Evolutionary conservation across 2,329 filamentous ascomycete species (phyloP), one percentile per base, ranked within the genome.

Genomic region (Sporothrix protearum): DNA sequence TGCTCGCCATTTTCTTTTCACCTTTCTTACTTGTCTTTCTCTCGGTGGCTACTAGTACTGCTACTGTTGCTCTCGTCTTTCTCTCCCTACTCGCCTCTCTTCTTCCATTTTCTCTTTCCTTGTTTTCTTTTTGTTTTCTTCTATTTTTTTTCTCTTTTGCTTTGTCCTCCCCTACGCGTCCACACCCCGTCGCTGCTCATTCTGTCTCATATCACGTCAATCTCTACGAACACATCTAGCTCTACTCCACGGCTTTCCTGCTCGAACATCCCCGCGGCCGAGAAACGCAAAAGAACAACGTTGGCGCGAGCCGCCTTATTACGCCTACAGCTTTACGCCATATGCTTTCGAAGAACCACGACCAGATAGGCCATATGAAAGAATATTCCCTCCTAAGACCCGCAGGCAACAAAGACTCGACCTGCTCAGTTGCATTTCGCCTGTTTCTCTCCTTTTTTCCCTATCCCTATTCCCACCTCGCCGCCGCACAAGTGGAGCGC

Each of bases 201-300:
- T 69, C 51, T 47, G 49, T 33, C 49, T 57, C 30, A 30, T 55
- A 42, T 45, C 33, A 39, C 66, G 49, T 8, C 49, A 42, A 55
- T 55, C 9, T 68, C 66, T 9, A 55, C 49, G 49, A 39, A 7
- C 49, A 9, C n/a, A 25, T 42, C 12, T 51, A 22, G 47, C 42
- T 55, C 57, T 68, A 39, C 14, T 53, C 30, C 66, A 55, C 49
- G 66, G 33, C 51, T 59, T 59, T 16, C 8, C 16, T 69, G 7
- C 16, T 57, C 36, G 51, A 59, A 70, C 55, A 59, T 66, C 47
- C 69, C 42, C 61, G 36, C 61, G 68, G 42, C 55, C 55, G 55
- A 63, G n/a, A 63, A 63, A 45, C 33, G 16, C 7, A 22, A 5
- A 47, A n/a, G 33, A 47, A 53, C 57, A 19, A 49, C 16, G 36